Evolutionary conservation across 1,139 yeast genomes (phyloP).

Genomic region (Protomyces gravidus): DNA sequence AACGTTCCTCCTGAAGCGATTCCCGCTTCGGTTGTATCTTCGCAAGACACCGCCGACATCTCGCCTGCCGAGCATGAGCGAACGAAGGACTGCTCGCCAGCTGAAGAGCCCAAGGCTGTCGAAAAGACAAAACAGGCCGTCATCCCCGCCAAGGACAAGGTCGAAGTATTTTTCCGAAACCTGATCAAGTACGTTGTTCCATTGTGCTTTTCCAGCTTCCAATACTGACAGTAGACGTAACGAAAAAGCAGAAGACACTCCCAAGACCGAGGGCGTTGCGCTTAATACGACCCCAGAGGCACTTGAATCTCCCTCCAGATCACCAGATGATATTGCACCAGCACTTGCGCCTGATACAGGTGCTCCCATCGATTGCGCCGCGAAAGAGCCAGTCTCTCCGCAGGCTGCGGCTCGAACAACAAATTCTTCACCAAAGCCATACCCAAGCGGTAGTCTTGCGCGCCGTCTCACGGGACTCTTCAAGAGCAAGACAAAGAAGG

Average conservation of each 20-base stretch:
- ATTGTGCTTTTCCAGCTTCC: too few relatives aligned
- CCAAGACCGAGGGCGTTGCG: background rate
- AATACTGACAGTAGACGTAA: background rate
- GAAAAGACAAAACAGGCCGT: background rate
- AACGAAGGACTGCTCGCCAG: background rate
- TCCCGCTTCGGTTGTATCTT: too few relatives aligned
- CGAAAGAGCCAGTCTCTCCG: too few relatives aligned
- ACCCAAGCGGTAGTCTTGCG: background rate
- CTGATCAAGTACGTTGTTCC: background rate
- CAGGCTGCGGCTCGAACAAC: background rate
- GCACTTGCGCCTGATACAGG: background rate
- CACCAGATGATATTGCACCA: background rate
- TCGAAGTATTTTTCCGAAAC: constrained; percentile 16
- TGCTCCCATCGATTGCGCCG: background rate
- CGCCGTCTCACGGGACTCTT: background rate
- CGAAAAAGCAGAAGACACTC: background rate
- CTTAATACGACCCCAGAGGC: background rate
- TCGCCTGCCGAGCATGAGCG: background rate
- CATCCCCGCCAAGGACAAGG: constrained; percentile 15
- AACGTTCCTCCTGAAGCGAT: background rate
- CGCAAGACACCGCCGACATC: background rate
- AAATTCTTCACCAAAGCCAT: background rate
- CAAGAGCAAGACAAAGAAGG: background rate
- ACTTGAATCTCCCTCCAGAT: background rate
- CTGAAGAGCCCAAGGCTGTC: background rate